Conservation (phyloP, 441 rosid genomes). For the Monsonia emarginata region DNA sequence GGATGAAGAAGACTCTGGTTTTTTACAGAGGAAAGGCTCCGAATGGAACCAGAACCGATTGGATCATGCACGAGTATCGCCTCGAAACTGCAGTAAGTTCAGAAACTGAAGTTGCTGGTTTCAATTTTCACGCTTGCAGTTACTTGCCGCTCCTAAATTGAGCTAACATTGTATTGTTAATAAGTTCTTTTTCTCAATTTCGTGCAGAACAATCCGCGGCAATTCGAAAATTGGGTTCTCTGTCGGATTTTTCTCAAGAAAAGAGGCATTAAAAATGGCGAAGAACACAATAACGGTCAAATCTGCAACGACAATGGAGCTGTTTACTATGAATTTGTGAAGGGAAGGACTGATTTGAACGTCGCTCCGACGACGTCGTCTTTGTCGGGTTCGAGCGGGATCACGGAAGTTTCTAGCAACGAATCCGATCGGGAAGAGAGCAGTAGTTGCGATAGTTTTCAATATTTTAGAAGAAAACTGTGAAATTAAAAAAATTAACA, state of each 20-base stretch:
- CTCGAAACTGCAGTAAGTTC: slow-evolving; percentile 33
- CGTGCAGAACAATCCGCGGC: slow-evolving; percentile 37
- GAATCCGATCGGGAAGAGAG: slow-evolving; percentile 56
- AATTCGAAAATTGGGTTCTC: slow-evolving; percentile 71
- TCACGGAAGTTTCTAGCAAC: slow-evolving; percentile 47
- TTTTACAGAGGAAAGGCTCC: slow-evolving; percentile 91
- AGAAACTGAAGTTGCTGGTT: too few species aligned
- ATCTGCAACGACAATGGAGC: slow-evolving; percentile 26
- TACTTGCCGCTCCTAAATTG: too few species aligned
- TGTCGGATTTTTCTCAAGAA: slow-evolving; percentile 89
- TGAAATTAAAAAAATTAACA: background rate
- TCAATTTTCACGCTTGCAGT: too few species aligned
- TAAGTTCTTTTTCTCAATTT: background rate
- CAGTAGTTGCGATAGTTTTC: slow-evolving; percentile 61
- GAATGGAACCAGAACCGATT: slow-evolving; percentile 70
- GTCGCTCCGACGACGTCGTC: slow-evolving; percentile 43
- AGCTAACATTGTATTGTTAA: too few species aligned
- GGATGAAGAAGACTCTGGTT: slow-evolving; percentile 93
- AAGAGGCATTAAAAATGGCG: slow-evolving; percentile 42
- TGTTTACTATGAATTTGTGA: slow-evolving; percentile 67
- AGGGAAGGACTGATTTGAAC: slow-evolving; percentile 51
- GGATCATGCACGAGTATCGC: slow-evolving; percentile 98
- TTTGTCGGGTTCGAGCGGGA: slow-evolving; percentile 66
- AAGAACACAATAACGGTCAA: slow-evolving; percentile 25
- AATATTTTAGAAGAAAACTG: slow-evolving; percentile 43